phyloP scores from a whole-genome alignment of 352 stramenopile genomes.

The Lagenidium giganteum region DNA sequence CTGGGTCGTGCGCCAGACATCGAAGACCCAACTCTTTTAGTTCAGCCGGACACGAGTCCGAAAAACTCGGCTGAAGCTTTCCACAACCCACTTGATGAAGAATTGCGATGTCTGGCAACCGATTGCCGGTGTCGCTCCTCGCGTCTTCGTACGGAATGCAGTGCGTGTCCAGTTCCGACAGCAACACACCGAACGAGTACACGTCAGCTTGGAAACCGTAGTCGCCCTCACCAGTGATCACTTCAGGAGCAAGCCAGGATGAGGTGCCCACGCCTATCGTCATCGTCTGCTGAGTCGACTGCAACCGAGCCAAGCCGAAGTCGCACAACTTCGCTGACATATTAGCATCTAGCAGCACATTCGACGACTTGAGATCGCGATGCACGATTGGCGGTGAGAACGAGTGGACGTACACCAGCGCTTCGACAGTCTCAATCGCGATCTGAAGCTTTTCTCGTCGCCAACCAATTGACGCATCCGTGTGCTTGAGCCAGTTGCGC shows the following conservation, averaged over 20 bases:
- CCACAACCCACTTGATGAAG: no score
- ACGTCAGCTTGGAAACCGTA: slow-evolving; percentile 11
- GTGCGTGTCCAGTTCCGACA: slow-evolving; percentile 18
- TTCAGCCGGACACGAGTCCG: slow-evolving; percentile 6
- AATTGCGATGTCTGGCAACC: no score
- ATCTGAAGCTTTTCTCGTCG: slow-evolving; percentile 21
- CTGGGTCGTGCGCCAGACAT: slow-evolving; percentile 13
- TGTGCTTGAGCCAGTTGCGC: slow-evolving; percentile 13
- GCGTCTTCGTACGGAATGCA: slow-evolving; percentile 14
- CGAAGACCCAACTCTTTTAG: slow-evolving; percentile 8
- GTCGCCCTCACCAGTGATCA: slow-evolving; percentile 1
- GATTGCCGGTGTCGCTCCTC: no score
- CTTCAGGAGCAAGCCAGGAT: slow-evolving; percentile 16
- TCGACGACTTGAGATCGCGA: slow-evolving; percentile 18
- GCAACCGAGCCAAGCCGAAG: no score
- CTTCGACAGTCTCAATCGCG: slow-evolving; percentile 22
- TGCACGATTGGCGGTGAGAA: slow-evolving; percentile 18
- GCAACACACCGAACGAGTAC: slow-evolving; percentile 20
- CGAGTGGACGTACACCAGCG: slow-evolving; percentile 24
- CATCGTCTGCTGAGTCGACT: no score
- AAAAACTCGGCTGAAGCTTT: slow-evolving; percentile 16
- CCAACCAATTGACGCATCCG: slow-evolving; percentile 12
- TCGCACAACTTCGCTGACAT: slow-evolving; percentile 19
- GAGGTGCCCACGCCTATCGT: no score
- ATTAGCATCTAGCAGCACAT: slow-evolving; percentile 21